Evolutionary conservation across 1,284 basidiomycete genomes (phyloP).

Genomic region (Cryptococcus depauperatus): DNA sequence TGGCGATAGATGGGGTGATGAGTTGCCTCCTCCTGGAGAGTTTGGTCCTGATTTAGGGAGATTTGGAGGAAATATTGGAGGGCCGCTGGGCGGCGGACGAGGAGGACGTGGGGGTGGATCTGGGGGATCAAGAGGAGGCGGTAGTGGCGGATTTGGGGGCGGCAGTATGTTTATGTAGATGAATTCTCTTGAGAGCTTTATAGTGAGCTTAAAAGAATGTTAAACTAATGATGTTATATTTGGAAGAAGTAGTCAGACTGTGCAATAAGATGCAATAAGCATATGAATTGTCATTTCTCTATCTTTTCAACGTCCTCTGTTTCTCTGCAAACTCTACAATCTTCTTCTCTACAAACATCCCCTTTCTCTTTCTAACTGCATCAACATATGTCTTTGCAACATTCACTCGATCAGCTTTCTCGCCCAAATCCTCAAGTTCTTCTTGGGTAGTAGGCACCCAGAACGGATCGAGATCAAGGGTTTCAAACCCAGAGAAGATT

Average conservation of each 20-base stretch:
- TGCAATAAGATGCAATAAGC: no score
- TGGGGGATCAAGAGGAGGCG: slow-evolving; percentile 7
- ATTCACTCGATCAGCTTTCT: slow-evolving; percentile 88
- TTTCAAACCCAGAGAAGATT: slow-evolving; percentile 88
- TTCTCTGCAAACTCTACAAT: slow-evolving; percentile 92
- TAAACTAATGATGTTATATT: no score
- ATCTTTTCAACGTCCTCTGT: slow-evolving; percentile 79
- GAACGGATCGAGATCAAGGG: slow-evolving; percentile 89
- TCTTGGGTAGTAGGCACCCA: slow-evolving; percentile 99
- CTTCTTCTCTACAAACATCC: slow-evolving; percentile 89
- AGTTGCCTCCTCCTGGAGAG: slow-evolving; percentile 43
- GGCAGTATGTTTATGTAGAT: slow-evolving; percentile 3
- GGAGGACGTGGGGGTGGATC: slow-evolving; percentile 21
- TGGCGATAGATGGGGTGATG: slow-evolving; percentile 38
- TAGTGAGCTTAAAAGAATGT: no score
- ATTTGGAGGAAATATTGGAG: slow-evolving; percentile 29
- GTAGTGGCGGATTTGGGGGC: slow-evolving; percentile 7
- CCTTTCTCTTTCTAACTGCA: slow-evolving; percentile 78
- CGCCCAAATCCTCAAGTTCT: slow-evolving; percentile 93
- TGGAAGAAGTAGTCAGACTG: background rate
- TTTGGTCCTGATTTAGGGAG: slow-evolving; percentile 38
- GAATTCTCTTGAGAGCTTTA: no score
- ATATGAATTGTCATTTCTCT: no score
- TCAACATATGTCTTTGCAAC: slow-evolving; percentile 95
- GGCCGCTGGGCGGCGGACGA: slow-evolving; percentile 3